Evolutionary conservation across 208 protist species (phyloP), one percentile per base, ranked within the genome.

Genomic region (Trichomonas tenax): DNA sequence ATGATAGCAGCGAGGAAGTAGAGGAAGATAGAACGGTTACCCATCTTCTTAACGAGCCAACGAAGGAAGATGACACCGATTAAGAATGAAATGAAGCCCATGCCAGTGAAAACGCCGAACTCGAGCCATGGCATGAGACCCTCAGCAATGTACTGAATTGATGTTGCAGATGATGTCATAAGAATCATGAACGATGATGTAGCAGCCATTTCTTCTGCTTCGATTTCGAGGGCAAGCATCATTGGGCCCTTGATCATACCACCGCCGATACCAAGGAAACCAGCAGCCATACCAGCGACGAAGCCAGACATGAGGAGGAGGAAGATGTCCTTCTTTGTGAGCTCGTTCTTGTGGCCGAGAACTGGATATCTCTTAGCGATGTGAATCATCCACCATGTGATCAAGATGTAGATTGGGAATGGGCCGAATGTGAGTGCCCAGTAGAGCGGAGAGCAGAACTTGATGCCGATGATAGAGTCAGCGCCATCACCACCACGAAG

Each of bases 221-320:
- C 89, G 34, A 96, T 95, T 44, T 46, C 82, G 26, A 96, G 63
- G 15, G 72, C 38, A 44, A 96, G 48, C 38, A 96, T 45, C 63
- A 96, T 86, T 81, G 96, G 96, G 11, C 82, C 96, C 72, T 96
- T 86, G 82, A 96, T 95, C 38, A 96, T 96, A 58, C 86, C 86
- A 93, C 86, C 86, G 38, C 86, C 86, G 45, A 93, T 93, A 51
- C 86, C 86, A 51, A 93, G 44, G 86, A 93, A 93, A 51, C 86
- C 86, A 38, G 86, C 23, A 48, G 44, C 40, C 15, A 93, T 51
- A 93, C 86, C 86, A 17, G 86, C 86, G 36, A 51, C 31, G 40
- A 93, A 51, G 21, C 86, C 86, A 51, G 36, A 93, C 23, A 93
- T 93, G 23, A 93, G 17, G 14, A 93, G 26, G 9, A 44, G 15